Evolutionary conservation across 345 rosid species (phyloP).

Genomic region (Hibiscus tridactylites): DNA sequence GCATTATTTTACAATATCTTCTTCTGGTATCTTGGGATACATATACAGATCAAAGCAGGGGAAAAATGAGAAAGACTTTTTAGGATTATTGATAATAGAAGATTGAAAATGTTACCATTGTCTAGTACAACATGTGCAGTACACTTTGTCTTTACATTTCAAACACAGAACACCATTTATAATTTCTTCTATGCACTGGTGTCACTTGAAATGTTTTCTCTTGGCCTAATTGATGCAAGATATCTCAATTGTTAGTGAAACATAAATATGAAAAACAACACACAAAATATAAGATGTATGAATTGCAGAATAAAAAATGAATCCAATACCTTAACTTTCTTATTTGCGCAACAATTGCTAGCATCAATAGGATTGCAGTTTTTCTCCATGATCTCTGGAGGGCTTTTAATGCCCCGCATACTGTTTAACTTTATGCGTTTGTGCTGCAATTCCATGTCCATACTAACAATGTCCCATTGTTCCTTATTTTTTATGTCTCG

Average conservation of each 20-base stretch:
- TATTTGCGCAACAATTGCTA: constrained; percentile 10
- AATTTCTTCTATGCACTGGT: constrained; percentile 37
- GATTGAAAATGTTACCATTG: too few relatives aligned
- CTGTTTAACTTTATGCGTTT: neutral
- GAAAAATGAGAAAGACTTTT: too few relatives aligned
- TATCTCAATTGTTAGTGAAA: neutral
- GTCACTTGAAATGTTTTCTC: constrained; percentile 33
- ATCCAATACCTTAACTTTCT: constrained; percentile 17
- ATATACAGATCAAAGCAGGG: too few relatives aligned
- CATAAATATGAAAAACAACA: neutral
- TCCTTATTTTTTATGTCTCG: too few relatives aligned
- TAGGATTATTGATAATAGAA: too few relatives aligned
- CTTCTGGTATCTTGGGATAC: too few relatives aligned
- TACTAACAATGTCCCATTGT: constrained; percentile 1
- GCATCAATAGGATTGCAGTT: neutral
- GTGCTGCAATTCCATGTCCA: constrained; percentile 14
- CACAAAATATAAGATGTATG: neutral
- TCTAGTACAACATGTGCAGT: too few relatives aligned
- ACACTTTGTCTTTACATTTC: too few relatives aligned
- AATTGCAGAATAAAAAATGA: neutral
- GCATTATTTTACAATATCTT: too few relatives aligned
- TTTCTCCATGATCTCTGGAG: constrained; percentile 3
- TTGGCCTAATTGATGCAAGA: constrained; percentile 28
- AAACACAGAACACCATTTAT: too few relatives aligned
- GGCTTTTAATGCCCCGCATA: constrained; percentile 2